Conservation (phyloP, 164 flowering plant species). For the Vitis amurensis region DNA sequence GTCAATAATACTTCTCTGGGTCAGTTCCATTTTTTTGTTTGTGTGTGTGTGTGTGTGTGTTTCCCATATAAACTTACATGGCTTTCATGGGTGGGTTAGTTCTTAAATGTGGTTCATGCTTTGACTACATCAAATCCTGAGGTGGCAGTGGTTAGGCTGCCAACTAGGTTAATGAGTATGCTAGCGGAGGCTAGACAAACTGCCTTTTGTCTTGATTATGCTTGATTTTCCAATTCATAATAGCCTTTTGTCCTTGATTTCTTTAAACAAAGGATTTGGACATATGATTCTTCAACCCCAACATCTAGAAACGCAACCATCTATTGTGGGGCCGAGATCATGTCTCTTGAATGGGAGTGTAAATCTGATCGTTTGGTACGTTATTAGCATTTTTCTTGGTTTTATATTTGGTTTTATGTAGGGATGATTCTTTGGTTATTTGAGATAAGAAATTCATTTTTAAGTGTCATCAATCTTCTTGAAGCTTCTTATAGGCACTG, state of each 20-base stretch:
- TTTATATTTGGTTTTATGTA: slow-evolving; percentile 2
- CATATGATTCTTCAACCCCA: slow-evolving; percentile 79
- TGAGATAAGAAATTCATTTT: slow-evolving; percentile 5
- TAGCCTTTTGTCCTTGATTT: slow-evolving; percentile 1
- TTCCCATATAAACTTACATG: neutral
- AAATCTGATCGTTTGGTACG: slow-evolving; percentile 93
- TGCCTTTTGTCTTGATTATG: neutral
- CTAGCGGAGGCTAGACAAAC: neutral
- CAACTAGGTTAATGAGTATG: neutral
- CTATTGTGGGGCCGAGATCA: slow-evolving; percentile 89
- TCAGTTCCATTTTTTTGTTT: no score
- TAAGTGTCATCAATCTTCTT: slow-evolving; percentile 33
- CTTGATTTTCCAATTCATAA: neutral
- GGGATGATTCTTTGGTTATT: slow-evolving; percentile 6
- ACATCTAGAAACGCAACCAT: slow-evolving; percentile 94
- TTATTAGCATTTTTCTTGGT: neutral
- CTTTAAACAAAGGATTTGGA: slow-evolving; percentile 76
- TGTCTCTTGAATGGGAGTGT: slow-evolving; percentile 97
- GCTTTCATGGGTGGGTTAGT: neutral
- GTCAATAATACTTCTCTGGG: no score
- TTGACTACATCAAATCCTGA: neutral
- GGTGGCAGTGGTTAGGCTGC: neutral
- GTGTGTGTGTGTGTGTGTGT: neutral
- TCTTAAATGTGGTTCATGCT: neutral
- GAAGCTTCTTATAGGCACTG: slow-evolving; percentile 96